Base-by-base conservation (phyloP, 2,329 filamentous ascomycete genomes). In the Thelonectria olida region DNA sequence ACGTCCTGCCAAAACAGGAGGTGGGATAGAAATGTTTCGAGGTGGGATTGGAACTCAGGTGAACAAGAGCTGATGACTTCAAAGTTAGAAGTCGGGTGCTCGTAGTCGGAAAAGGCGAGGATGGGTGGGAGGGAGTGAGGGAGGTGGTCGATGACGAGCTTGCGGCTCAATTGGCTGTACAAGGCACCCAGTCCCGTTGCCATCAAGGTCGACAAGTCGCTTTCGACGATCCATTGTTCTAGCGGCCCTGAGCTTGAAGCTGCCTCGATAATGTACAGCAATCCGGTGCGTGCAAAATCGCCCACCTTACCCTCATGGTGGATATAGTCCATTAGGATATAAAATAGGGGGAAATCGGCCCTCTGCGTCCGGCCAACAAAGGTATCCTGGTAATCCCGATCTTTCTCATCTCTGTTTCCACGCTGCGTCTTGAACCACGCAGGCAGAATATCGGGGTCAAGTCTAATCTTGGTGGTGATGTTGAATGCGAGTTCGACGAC, bases 1-100 rank as follows among this genome's bases (percentile, higher is more conserved):
- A 97, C 94, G 76, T 99, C 96, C 79, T 99, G 96, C 96, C 96
- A 99, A 74, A 99, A 99, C 6, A 96, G 83, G 49, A 99, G 84
- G 74, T 98, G 96, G 1, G 96, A 97, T 41, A 99, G 84, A 72
- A 99, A 99, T 0, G 94, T 97, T 55, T 95, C 90, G 72, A 98
- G 87, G 70, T 97, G 92, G n/a, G 88, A 86, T 71, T 92, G 91
- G 64, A 96, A 93, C 61, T 93, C 88, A 1, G 85, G 81, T 3
- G 90, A 89, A 74, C 91, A 90, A 49, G 92, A 89, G 78, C 88
- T 89, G 70, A 93, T 87, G 66, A 94, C 86, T 72, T 92, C 87
- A 70, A 88, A 84, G 67, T 88, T 88, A 1, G 88, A 83, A n/a
- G 84, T 81, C 31, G 90, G 89, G 69, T 92, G 90, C 60, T 90